Conservation (phyloP, 2,329 filamentous ascomycete genomes). For the Ceratocystis alfenasii region DNA sequence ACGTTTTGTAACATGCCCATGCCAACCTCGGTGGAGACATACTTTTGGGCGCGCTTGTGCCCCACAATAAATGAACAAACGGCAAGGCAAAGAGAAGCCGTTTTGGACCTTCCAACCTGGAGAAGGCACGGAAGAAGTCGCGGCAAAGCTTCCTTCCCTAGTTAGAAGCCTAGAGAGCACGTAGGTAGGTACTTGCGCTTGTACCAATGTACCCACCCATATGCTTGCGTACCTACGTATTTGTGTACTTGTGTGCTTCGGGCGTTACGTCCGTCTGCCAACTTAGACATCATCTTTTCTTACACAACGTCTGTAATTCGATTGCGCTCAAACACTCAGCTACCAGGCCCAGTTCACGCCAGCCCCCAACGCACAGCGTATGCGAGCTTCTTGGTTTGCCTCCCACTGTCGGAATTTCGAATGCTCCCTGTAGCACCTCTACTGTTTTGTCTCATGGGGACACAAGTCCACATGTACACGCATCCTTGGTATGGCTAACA, state of each 20-base stretch:
- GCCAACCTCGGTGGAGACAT: background rate
- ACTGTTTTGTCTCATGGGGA: background rate
- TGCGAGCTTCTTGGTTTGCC: too few species aligned
- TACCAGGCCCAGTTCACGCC: background rate
- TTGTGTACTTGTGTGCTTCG: background rate
- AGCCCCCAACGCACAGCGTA: background rate
- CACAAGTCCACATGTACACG: background rate
- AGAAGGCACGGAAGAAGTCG: conserved; percentile 9
- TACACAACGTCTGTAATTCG: conserved; percentile 2
- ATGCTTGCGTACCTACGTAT: background rate
- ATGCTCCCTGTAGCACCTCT: background rate
- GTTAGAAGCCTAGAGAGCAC: background rate
- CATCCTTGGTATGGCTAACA: background rate
- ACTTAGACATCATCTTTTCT: background rate
- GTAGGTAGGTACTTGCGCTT: background rate
- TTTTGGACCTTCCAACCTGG: background rate
- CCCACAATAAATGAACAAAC: background rate
- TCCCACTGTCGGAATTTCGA: too few species aligned
- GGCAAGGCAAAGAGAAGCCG: conserved; percentile 6
- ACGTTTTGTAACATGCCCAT: background rate
- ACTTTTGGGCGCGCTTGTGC: conserved; percentile 3
- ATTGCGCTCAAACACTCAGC: background rate
- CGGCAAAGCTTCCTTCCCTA: conserved; percentile 3
- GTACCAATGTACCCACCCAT: background rate
- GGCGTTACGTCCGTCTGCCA: background rate